These are phyloP conservation scores for Salix brachista DNA, from an alignment of 345 rosid genomes.

Conservation along the genomic window DNA sequence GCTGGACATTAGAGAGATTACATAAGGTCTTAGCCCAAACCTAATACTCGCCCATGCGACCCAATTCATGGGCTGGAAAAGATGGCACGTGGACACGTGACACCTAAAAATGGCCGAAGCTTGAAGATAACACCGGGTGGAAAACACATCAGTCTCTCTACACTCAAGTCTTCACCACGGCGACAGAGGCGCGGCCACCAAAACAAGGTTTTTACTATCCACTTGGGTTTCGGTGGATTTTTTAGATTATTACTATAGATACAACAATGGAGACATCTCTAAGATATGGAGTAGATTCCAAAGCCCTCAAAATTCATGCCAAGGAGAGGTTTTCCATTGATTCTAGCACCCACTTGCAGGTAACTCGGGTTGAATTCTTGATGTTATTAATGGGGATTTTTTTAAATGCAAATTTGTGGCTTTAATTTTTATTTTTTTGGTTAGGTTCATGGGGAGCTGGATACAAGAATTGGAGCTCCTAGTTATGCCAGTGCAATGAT, in stretches of 20 bases:
- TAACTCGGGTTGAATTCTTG: constrained; percentile 2
- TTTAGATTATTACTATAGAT: background rate
- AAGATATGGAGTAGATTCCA: constrained; percentile 59
- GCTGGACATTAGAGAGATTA: background rate
- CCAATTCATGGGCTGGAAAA: background rate
- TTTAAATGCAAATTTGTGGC: background rate
- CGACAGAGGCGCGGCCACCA: background rate
- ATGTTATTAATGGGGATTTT: background rate
- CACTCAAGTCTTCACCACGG: background rate
- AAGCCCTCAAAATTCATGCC: constrained; percentile 70
- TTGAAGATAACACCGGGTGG: background rate
- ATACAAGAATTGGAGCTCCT: constrained; percentile 68
- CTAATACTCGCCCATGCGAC: background rate
- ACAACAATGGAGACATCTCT: constrained; percentile 74
- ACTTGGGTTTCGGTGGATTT: constrained; percentile 1
- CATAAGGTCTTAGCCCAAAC: background rate
- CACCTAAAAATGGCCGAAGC: background rate
- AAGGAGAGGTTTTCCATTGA: constrained; percentile 67
- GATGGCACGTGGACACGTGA: background rate
- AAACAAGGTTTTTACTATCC: background rate
- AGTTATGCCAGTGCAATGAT: constrained; percentile 58
- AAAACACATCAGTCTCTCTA: background rate
- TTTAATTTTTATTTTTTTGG: constrained; percentile 4
- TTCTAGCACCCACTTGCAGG: constrained; percentile 73
- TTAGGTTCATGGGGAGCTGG: constrained; percentile 87